Evolutionary conservation across 106 monocot species (phyloP).

Genomic region (Amphibolis antarctica): DNA sequence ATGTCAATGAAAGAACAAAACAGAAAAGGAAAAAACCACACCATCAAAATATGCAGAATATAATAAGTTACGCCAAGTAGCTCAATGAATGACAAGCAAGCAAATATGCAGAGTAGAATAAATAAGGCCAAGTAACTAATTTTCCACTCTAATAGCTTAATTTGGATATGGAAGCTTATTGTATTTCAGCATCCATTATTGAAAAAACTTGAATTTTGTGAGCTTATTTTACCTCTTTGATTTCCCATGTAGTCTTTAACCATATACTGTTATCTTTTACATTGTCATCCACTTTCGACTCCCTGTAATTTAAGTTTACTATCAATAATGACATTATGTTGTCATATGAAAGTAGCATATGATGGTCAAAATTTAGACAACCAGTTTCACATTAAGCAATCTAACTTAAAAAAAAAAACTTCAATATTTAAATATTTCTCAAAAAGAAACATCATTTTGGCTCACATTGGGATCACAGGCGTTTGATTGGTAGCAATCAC

Average conservation of each 20-base stretch:
- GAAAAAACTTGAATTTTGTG: background rate
- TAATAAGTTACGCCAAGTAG: too few species aligned
- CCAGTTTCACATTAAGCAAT: background rate
- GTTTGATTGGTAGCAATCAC: background rate
- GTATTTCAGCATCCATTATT: too few species aligned
- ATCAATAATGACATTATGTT: background rate
- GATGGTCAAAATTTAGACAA: background rate
- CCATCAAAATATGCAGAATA: too few species aligned
- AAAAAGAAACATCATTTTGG: background rate
- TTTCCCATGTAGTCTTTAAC: slow-evolving; percentile 8
- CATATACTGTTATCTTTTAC: slow-evolving; percentile 9
- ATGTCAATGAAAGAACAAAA: too few species aligned
- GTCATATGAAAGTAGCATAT: background rate
- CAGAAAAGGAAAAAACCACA: too few species aligned
- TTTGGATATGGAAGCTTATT: too few species aligned
- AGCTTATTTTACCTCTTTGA: slow-evolving; percentile 7
- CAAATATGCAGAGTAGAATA: too few species aligned
- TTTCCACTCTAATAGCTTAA: too few species aligned
- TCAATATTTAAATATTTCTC: too few species aligned
- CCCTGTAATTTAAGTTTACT: background rate
- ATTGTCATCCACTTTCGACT: background rate
- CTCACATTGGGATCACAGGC: background rate
- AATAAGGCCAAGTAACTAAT: too few species aligned
- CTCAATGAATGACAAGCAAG: too few species aligned
- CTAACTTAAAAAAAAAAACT: background rate